These are phyloP conservation scores for Sporothrix inflata DNA, from an alignment of 2,329 filamentous ascomycete species.

Conservation along the genomic window DNA sequence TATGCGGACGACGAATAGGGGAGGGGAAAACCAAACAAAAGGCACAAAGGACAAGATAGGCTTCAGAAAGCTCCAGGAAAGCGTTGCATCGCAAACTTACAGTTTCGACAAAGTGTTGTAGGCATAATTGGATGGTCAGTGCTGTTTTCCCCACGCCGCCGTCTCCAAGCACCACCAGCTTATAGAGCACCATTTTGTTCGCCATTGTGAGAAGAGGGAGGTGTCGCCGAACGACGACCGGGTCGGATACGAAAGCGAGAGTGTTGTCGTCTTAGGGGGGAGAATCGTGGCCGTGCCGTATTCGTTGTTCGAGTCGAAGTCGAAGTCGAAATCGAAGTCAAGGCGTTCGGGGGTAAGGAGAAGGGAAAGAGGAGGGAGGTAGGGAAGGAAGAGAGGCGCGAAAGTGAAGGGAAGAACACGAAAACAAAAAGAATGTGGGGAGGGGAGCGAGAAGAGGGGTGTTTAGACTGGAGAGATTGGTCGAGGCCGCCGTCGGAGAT, in stretches of 20 bases:
- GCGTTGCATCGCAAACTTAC: constrained; percentile 50
- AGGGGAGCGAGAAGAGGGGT: constrained; percentile 26
- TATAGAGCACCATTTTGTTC: constrained; percentile 94
- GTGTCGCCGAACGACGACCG: constrained; percentile 30
- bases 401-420: constrained; percentile 15
- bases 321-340: background rate
- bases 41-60: constrained; percentile 8
- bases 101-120: constrained; percentile 97
- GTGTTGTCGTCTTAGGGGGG: background rate
- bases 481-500: constrained; percentile 31
- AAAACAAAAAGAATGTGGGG: constrained; percentile 27
- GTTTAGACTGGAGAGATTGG: constrained; percentile 25
- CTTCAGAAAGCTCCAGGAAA: background rate
- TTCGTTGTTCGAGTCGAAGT: background rate
- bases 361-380: constrained; percentile 1
- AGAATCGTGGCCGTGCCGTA: constrained; percentile 11
- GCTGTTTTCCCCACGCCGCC: constrained; percentile 94
- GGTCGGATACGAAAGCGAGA: constrained; percentile 12
- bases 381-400: constrained; percentile 15
- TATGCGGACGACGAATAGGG: background rate
- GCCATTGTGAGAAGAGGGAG: constrained; percentile 61
- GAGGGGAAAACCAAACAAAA: background rate
- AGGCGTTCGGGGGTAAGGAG: background rate
- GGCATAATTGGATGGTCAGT: constrained; percentile 91
- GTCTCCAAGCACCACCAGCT: constrained; percentile 92